phyloP scores from a whole-genome alignment of 2,329 filamentous ascomycete species.

The Colletotrichum trifolii region DNA sequence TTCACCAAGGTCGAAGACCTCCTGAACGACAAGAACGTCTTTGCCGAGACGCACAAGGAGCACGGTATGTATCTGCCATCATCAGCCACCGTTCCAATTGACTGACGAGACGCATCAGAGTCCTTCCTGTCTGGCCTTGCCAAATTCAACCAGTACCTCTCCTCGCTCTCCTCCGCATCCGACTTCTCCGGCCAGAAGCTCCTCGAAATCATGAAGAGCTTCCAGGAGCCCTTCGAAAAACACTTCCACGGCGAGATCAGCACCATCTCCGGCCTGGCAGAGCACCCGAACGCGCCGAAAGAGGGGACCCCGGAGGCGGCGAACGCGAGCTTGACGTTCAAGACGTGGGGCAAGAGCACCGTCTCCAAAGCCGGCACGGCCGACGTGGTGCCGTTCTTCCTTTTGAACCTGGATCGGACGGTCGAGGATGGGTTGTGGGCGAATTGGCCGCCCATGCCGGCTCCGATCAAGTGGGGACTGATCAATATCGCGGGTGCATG shows the following conservation, averaged over 20 bases:
- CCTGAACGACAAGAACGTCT: constrained; percentile 62
- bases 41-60: constrained; percentile 63
- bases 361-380: constrained; percentile 69
- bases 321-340: constrained; percentile 62
- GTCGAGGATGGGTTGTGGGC: constrained; percentile 69
- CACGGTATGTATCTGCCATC: constrained; percentile 57
- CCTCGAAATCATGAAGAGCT: constrained; percentile 60
- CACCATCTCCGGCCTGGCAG: constrained; percentile 61
- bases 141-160: constrained; percentile 64
- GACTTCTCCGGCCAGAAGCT: constrained; percentile 59
- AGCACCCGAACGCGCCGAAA: constrained; percentile 62
- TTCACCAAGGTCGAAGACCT: constrained; percentile 66
- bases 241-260: constrained; percentile 68
- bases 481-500: constrained; percentile 68
- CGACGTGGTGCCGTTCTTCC: constrained; percentile 73
- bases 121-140: constrained; percentile 63
- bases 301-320: constrained; percentile 57
- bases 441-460: constrained; percentile 74
- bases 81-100: background rate
- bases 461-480: constrained; percentile 68
- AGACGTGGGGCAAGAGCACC: constrained; percentile 71
- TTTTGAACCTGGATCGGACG: constrained; percentile 70
- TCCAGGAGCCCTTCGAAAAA: constrained; percentile 61
- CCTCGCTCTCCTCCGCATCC: constrained; percentile 51
- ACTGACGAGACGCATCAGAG: constrained; percentile 40